Base-by-base conservation (phyloP, 768 basidiomycete genomes). In the Russula sp. region DNA sequence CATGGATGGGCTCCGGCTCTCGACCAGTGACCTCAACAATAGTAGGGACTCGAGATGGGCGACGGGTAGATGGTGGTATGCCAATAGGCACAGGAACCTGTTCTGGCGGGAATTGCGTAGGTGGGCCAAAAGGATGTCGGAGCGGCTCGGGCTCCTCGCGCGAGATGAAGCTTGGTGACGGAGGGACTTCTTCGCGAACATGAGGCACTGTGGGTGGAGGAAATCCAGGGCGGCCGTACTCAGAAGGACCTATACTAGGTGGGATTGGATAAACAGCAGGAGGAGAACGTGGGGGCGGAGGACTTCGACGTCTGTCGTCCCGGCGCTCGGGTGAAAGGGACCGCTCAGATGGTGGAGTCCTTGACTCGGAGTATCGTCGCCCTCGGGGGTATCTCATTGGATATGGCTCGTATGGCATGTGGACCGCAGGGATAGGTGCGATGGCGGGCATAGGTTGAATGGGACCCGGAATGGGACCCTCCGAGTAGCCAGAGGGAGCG, bases 11-110 rank as follows among this genome's bases (percentile, higher is more conserved):
- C 27, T 64, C 63, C 5, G 63, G 59, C 27, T 64, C 63, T 9
- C 58, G 63, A 32, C 63, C 63, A 22, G 34, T 59, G n/a, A 55
- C 63, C 53, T 64, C 63, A 31, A 64, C 48, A 39, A 64, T 32
- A 40, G 63, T 64, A 42, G 63, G 63, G 34, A 48, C 48, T n/a
- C 40, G 48, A 49, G 57, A 59, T 27, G 57, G 11, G 5, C 62
- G 62, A 44, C 51, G 62, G 27, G 45, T 37, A 37, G 63, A 44
- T 20, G 57, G 39, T 10, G 63, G 22, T 14, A 35, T 27, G 8
- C 47, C 58, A 42, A 42, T n/a, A 7, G 63, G 63, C 37, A 55
- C 39, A 16, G 16, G 53, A 34, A 53, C 9, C 39, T 35, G 57
- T 55, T 59, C 35, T 20, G 63, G 57, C 7, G 34, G 18, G n/a